phyloP scores from a whole-genome alignment of 2,329 filamentous ascomycete species.

The Neospermospora avenae region DNA sequence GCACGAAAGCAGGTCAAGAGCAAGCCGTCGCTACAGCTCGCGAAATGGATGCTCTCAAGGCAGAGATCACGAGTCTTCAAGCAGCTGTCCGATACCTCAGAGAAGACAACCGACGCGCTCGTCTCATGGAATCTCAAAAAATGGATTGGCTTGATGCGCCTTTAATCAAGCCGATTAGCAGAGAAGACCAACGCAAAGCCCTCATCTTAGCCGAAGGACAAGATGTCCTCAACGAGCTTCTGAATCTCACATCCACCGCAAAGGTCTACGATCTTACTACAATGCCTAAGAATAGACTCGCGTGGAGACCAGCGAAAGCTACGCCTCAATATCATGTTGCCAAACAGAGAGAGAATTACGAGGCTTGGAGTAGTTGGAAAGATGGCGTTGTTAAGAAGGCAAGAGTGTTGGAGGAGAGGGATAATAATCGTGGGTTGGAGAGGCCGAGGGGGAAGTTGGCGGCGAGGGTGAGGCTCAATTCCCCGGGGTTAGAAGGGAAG shows the following conservation, averaged over 20 bases:
- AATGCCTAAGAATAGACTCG: constrained; percentile 57
- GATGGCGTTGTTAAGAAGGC: constrained; percentile 53
- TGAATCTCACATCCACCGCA: constrained; percentile 56
- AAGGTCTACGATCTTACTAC: constrained; percentile 56
- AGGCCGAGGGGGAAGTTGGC: constrained; percentile 21
- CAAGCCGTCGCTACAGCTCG: constrained; percentile 66
- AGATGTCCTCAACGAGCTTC: constrained; percentile 61
- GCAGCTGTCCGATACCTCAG: constrained; percentile 65
- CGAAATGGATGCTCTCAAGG: constrained; percentile 69
- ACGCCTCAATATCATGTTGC: constrained; percentile 66
- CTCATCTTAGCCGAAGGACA: constrained; percentile 59
- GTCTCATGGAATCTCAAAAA: constrained; percentile 52
- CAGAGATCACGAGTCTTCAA: constrained; percentile 63
- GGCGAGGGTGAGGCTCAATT: constrained; percentile 29
- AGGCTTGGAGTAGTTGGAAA: constrained; percentile 58
- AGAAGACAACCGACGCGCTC: constrained; percentile 62
- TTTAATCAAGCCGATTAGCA: constrained; percentile 43
- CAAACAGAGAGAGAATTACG: constrained; percentile 62
- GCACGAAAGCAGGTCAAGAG: constrained; percentile 58
- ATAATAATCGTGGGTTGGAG: constrained; percentile 24
- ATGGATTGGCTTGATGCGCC: constrained; percentile 64
- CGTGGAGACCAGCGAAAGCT: constrained; percentile 62
- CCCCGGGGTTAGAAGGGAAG: constrained; percentile 30
- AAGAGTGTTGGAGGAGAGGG: constrained; percentile 37
- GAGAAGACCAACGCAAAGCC: constrained; percentile 47